Percentiles rank a stretch among this genome's conserved stretches.
These are phyloP conservation scores for Fraxinus sp. DNA, from an alignment of 305 asterid species.

Conservation along the genomic window DNA sequence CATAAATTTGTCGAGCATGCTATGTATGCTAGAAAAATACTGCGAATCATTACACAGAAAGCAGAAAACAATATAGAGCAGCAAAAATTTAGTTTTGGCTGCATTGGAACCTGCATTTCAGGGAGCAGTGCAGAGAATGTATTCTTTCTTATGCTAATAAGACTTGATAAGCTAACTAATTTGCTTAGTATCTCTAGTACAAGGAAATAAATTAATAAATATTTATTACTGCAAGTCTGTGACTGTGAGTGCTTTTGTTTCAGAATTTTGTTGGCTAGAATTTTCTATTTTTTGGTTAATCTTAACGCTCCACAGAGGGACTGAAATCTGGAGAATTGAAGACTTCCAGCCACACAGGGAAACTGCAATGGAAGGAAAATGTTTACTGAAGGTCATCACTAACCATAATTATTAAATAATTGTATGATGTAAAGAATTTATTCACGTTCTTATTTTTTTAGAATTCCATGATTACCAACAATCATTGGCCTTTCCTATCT, in stretches of 20 bases:
- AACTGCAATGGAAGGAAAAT: too few relatives aligned
- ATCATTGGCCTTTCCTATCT: too few relatives aligned
- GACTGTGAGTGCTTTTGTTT: neutral
- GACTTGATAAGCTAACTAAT: constrained; percentile 18
- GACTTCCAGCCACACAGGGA: constrained; percentile 47
- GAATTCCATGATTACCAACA: too few relatives aligned
- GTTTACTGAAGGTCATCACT: too few relatives aligned
- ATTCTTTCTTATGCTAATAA: constrained; percentile 42
- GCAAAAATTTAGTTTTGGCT: too few relatives aligned
- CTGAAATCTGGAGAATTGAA: constrained; percentile 81
- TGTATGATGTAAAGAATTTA: too few relatives aligned
- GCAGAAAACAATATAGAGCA: too few relatives aligned
- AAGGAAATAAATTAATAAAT: neutral
- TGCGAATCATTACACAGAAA: too few relatives aligned
- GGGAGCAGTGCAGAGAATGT: constrained; percentile 81
- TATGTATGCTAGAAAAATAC: too few relatives aligned
- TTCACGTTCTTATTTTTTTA: too few relatives aligned
- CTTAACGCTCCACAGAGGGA: constrained; percentile 62
- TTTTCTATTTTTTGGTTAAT: constrained; percentile 24
- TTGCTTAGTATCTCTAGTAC: constrained; percentile 2
- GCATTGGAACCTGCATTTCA: constrained; percentile 78
- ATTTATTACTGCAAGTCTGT: neutral
- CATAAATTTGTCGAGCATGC: too few relatives aligned
- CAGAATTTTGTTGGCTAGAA: constrained; percentile 10
- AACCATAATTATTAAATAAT: too few relatives aligned